A percentile compares a stretch with the other conserved stretches of the same genome.
Evolutionary conservation across 805 yeast genomes (phyloP).

Genomic region (Starmerella floricola): DNA sequence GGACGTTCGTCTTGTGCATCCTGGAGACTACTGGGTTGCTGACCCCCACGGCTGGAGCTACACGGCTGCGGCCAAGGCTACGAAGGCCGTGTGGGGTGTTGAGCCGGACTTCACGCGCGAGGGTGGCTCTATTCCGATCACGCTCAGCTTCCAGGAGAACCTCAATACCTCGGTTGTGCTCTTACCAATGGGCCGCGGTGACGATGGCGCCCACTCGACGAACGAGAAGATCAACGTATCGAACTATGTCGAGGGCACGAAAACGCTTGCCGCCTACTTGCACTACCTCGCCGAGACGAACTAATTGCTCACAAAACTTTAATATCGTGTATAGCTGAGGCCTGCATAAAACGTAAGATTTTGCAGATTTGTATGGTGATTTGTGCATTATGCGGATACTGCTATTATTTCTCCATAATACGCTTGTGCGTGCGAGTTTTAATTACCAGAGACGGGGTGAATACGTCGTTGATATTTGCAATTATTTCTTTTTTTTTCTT

Average conservation of each 20-base stretch:
- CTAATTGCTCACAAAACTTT: neutral
- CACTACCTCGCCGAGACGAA: slow-evolving; percentile 70
- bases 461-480: too few relatives aligned
- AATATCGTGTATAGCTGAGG: too few relatives aligned
- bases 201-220: slow-evolving; percentile 97
- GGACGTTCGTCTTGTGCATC: slow-evolving; percentile 71
- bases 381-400: too few relatives aligned
- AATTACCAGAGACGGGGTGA: neutral
- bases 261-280: slow-evolving; percentile 84
- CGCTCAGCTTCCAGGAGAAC: slow-evolving; percentile 81
- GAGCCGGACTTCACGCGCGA: slow-evolving; percentile 97
- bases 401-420: too few relatives aligned
- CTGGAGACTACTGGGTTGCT: slow-evolving; percentile 92
- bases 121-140: slow-evolving; percentile 98
- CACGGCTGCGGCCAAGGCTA: slow-evolving; percentile 89
- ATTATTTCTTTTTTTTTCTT: too few relatives aligned
- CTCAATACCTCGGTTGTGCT: slow-evolving; percentile 75
- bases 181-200: slow-evolving; percentile 97
- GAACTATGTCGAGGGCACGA: slow-evolving; percentile 87
- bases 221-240: slow-evolving; percentile 84
- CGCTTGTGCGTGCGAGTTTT: neutral
- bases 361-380: too few relatives aligned
- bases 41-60: slow-evolving; percentile 88
- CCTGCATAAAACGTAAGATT: too few relatives aligned
- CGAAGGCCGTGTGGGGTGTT: slow-evolving; percentile 85